Evolutionary conservation across 1,284 basidiomycete species (phyloP), one percentile per base, ranked within the genome.

Genomic region (Inonotus hispidus): DNA sequence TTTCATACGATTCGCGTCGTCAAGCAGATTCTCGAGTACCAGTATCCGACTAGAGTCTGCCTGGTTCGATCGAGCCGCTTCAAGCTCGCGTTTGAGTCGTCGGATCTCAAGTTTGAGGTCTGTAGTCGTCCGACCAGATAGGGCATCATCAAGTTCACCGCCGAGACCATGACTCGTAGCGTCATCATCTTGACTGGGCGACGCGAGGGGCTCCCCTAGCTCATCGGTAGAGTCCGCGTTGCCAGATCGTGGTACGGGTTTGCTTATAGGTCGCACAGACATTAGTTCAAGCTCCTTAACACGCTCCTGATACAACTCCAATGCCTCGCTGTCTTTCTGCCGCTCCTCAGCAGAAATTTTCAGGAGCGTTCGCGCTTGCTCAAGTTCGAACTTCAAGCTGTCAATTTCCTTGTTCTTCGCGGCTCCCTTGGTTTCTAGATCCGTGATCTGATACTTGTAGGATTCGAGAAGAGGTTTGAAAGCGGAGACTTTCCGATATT

Each of bases 401-500:
- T 93, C 88, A 25, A 85, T 80, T 70, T 95, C 90, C 66, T 87
- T 83, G 52, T 78, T 80, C 49, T 85, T 84, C 16, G 79, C 68
- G 0, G 86, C 82, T 39, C 78, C 74, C 70, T 90, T 93, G 45
- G 79, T 72, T 72, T 97, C 93, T 19, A 97, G 80, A 8, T 92
- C 87, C 14, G 84, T 78, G 53, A 98, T 90, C 68, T 96, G 93
- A 27, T 78, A 81, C 74, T 94, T 95, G 79, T 97, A 97, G 3
- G 90, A 92, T 66, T 98, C 95, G 83, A 95, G 89, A 47, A 96
- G 79, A 1, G 92, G 89, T 72, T 92, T 95, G 77, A 91, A 93
- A 1, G 88, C 85, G 0, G 88, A 83, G 11, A 95, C 87, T 69
- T 93, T 94, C 70, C 88, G 84, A 68, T 92, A 89, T 69, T 98